Conservation (phyloP, 345 rosid genomes). For the Syzygium oleosum region DNA sequence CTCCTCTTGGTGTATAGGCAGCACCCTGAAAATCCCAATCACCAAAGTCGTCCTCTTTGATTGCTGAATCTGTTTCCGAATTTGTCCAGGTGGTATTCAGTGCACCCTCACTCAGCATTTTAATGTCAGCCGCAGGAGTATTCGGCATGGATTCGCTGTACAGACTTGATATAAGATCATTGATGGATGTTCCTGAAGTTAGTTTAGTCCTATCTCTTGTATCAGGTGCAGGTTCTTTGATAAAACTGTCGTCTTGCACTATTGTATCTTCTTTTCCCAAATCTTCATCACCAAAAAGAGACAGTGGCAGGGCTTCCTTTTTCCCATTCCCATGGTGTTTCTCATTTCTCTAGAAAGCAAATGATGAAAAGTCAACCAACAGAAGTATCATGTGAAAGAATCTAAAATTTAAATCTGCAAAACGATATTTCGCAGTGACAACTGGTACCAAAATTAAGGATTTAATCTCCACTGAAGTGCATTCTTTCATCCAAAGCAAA, state of each 20-base stretch:
- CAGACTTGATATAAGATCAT: conserved; percentile 71
- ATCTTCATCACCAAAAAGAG: conserved; percentile 55
- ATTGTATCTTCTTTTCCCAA: conserved; percentile 30
- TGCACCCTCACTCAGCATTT: conserved; percentile 20
- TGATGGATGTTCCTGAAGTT: conserved; percentile 31
- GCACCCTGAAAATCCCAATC: conserved; percentile 75
- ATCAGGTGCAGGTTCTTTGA: conserved; percentile 10
- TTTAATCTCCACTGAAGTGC: background rate
- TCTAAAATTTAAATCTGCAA: background rate
- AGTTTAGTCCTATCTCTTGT: conserved; percentile 19
- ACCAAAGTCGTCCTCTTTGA: conserved; percentile 34
- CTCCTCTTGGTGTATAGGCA: conserved; percentile 7
- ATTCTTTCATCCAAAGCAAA: background rate
- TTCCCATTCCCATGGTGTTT: conserved; percentile 15
- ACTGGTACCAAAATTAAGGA: background rate
- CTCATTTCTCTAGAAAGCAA: conserved; percentile 28
- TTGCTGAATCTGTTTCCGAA: conserved; percentile 14
- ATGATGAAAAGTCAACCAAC: background rate
- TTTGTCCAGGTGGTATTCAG: conserved; percentile 16
- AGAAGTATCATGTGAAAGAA: background rate
- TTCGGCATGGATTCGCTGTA: conserved; percentile 54
- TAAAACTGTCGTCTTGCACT: conserved; percentile 25
- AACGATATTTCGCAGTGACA: background rate
- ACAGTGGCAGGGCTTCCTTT: conserved; percentile 52
- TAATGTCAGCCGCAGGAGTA: conserved; percentile 16